Conservation (phyloP, 2,329 filamentous ascomycete species). For the Grosmannia serpens region DNA sequence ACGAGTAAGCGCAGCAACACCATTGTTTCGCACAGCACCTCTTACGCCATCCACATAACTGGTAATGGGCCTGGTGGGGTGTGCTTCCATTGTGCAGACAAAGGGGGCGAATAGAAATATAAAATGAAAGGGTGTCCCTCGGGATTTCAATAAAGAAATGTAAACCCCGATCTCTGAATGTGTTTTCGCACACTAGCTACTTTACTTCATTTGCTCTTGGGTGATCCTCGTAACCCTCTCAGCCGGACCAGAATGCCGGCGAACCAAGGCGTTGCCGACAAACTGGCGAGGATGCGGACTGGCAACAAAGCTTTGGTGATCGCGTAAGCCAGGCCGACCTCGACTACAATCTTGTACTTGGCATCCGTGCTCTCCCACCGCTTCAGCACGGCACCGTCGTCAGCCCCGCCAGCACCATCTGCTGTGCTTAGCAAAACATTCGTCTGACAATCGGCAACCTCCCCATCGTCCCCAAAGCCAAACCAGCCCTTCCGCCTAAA, state of each 20-base stretch:
- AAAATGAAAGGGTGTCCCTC: not conserved
- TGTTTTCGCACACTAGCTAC: not conserved
- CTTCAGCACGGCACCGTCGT: slow-evolving; percentile 18
- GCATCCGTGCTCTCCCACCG: slow-evolving; percentile 27
- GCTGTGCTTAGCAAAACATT: slow-evolving; percentile 9
- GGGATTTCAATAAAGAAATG: not conserved
- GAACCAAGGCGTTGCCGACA: slow-evolving; percentile 91
- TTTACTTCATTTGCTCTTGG: not conserved
- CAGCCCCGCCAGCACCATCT: not conserved
- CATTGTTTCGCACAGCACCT: not conserved
- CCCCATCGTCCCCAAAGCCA: slow-evolving; percentile 35
- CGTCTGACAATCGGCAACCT: slow-evolving; percentile 15
- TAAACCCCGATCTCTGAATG: not conserved
- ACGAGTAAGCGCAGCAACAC: slow-evolving; percentile 46
- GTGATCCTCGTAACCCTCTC: slow-evolving; percentile 6
- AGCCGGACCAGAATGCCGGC: slow-evolving; percentile 49
- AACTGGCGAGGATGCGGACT: slow-evolving; percentile 60
- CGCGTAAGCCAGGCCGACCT: slow-evolving; percentile 80
- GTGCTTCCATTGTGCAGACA: not conserved
- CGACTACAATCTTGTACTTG: slow-evolving; percentile 47
- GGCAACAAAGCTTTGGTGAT: slow-evolving; percentile 81
- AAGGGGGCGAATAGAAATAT: not conserved
- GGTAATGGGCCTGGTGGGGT: not conserved
- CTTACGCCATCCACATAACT: not conserved
- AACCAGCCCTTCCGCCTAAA: slow-evolving; percentile 76